Conservation (phyloP, 306 rosid genomes). For the Dryas alaskensis region DNA sequence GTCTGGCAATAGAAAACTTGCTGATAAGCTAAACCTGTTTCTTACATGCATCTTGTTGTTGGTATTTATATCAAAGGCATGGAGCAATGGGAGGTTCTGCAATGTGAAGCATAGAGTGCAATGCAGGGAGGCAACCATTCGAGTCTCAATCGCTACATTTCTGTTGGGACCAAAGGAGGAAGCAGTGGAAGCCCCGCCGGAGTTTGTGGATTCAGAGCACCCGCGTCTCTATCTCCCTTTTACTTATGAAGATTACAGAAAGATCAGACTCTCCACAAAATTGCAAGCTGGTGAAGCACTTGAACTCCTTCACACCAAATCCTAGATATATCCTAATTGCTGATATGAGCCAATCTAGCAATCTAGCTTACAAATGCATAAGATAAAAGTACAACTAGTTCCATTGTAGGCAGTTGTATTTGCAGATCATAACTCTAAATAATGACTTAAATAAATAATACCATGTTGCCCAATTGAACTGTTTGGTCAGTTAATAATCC, state of each 20-base stretch:
- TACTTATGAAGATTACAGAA: constrained; percentile 38
- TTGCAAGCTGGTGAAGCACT: constrained; percentile 49
- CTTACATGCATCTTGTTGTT: background rate
- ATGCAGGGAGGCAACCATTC: constrained; percentile 45
- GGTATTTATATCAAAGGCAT: constrained; percentile 13
- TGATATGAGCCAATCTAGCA: background rate
- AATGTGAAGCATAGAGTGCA: constrained; percentile 52
- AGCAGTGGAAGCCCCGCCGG: constrained; percentile 45
- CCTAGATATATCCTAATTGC: background rate
- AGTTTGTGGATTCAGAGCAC: constrained; percentile 45
- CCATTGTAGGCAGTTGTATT: background rate
- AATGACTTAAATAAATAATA: background rate
- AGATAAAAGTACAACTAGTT: background rate
- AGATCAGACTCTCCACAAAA: constrained; percentile 30
- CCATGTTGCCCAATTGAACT: too few relatives aligned
- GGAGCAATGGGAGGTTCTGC: constrained; percentile 69
- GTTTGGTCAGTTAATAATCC: too few relatives aligned
- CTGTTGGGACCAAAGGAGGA: constrained; percentile 46
- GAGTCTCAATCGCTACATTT: constrained; percentile 46
- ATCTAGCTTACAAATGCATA: background rate
- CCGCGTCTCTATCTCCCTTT: constrained; percentile 40
- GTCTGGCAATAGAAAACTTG: too few relatives aligned
- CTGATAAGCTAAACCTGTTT: background rate
- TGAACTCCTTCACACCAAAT: constrained; percentile 20
- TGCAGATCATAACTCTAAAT: background rate